Evolutionary conservation across 2,329 filamentous ascomycete genomes (phyloP).

Genomic region (Zasmidium angulare): DNA sequence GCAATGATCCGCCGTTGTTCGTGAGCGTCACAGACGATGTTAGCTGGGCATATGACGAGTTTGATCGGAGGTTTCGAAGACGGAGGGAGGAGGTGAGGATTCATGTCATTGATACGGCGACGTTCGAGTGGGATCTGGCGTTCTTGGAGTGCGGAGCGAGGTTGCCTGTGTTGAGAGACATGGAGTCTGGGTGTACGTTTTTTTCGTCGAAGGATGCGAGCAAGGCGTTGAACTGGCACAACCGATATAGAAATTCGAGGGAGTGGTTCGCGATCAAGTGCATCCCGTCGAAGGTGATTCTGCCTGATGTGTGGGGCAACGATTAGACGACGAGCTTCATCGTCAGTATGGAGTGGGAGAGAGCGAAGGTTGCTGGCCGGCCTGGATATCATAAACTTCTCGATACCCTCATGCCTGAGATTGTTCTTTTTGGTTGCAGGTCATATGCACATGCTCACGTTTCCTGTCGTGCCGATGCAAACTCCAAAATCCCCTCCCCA

Average conservation of each 20-base stretch:
- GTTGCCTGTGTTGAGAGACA: conserved; percentile 6
- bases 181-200: conserved; percentile 9
- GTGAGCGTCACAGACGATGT: conserved; percentile 2
- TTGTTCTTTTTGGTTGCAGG: background rate
- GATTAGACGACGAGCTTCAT: background rate
- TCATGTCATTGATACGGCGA: conserved; percentile 5
- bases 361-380: background rate
- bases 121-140: conserved; percentile 8
- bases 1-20: conserved; percentile 7
- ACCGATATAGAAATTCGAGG: conserved; percentile 7
- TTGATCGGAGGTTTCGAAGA: conserved; percentile 3
- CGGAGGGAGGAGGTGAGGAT: conserved; percentile 1
- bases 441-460: background rate
- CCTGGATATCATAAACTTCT: background rate
- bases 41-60: conserved; percentile 8
- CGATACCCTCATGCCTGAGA: background rate
- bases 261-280: conserved; percentile 10
- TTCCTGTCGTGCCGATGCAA: background rate
- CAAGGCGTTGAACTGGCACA: conserved; percentile 5
- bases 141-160: conserved; percentile 4
- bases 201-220: conserved; percentile 7
- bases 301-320: conserved; percentile 6
- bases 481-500: background rate
- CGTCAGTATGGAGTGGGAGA: background rate
- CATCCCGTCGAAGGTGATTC: conserved; percentile 3